Evolutionary conservation across 495 filamentous ascomycete genomes (phyloP).

Genomic region (Cudoniella acicularis): DNA sequence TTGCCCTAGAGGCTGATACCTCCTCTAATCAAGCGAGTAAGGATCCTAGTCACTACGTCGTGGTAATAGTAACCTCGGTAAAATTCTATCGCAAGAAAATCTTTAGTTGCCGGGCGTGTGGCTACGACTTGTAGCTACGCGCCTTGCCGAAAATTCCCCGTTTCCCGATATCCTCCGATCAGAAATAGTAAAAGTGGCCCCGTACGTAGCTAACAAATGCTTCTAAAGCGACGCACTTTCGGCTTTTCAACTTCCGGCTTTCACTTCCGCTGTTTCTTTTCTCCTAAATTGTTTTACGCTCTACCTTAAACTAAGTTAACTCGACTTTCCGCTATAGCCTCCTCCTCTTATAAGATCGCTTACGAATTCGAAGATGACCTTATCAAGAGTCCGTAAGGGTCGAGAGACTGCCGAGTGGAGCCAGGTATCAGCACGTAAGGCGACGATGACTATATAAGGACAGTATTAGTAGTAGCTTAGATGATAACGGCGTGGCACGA

Average conservation of each 20-base stretch:
- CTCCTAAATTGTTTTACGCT: constrained; percentile 1
- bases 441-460: no score
- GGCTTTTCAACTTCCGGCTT: constrained; percentile 4
- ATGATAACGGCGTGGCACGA: no score
- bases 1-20: neutral
- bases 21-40: neutral
- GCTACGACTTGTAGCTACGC: constrained; percentile 1
- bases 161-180: neutral
- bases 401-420: no score
- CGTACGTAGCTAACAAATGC: no score
- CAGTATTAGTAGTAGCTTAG: no score
- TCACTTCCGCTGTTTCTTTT: constrained; percentile 7
- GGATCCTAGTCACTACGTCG: constrained; percentile 1
- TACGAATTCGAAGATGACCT: no score
- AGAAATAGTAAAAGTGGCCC: constrained; percentile 7
- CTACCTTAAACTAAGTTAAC: constrained; percentile 11
- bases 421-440: no score
- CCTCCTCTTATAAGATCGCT: no score
- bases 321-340: no score
- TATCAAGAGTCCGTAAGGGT: no score
- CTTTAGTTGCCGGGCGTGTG: neutral
- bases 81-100: neutral
- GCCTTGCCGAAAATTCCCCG: neutral
- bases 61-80: constrained; percentile 2
- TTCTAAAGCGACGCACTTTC: no score